Evolutionary conservation across 2,329 filamentous ascomycete genomes (phyloP).

Genomic region (Cladosporium oxysporum): DNA sequence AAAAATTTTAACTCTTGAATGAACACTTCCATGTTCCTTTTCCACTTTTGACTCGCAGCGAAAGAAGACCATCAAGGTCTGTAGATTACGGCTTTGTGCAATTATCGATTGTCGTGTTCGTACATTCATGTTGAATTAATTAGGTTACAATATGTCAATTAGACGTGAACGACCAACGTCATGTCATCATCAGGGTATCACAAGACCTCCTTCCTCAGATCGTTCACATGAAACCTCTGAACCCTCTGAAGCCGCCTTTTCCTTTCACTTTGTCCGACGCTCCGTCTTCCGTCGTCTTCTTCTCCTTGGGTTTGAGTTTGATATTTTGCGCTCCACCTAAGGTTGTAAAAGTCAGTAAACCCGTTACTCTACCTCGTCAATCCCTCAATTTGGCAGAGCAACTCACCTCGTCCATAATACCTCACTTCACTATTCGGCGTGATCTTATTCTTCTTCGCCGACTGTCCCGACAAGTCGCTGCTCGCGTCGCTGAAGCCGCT

Average conservation of each 20-base stretch:
- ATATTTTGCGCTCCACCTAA: conserved; percentile 56
- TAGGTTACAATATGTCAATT: neutral
- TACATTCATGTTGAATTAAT: neutral
- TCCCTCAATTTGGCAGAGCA: no score
- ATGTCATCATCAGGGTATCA: neutral
- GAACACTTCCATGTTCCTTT: no score
- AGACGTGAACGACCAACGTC: no score
- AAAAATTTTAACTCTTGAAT: neutral
- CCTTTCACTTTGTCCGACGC: conserved; percentile 44
- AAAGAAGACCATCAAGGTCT: no score
- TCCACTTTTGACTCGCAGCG: no score
- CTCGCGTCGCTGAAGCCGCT: conserved; percentile 30
- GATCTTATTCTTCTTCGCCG: conserved; percentile 43
- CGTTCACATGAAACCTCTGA: conserved; percentile 30
- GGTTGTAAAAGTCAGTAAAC: neutral
- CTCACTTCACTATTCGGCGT: conserved; percentile 53
- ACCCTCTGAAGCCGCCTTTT: conserved; percentile 22
- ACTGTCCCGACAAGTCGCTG: conserved; percentile 33
- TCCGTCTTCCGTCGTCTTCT: conserved; percentile 23
- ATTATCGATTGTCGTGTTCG: no score
- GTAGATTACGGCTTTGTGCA: no score
- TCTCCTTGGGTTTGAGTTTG: conserved; percentile 50
- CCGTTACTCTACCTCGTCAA: neutral
- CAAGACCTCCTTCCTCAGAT: neutral
- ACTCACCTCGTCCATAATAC: conserved; percentile 58